These are phyloP conservation scores for Rheum nobile DNA, from an alignment of 148 eudicot species.

Conservation along the genomic window DNA sequence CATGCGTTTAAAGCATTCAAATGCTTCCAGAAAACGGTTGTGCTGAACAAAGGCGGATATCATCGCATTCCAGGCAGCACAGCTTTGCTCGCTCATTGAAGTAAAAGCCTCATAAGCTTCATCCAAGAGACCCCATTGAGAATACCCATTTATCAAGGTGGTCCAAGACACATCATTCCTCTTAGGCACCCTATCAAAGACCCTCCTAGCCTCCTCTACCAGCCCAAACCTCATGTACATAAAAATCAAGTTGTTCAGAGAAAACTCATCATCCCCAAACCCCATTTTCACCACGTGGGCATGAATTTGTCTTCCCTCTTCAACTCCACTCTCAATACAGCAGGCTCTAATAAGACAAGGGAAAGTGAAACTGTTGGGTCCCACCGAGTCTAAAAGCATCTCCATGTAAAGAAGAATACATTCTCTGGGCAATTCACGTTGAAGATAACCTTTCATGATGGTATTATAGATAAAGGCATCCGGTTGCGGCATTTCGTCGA, in stretches of 20 bases:
- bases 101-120: slow-evolving; percentile 39
- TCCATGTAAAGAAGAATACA: slow-evolving; percentile 35
- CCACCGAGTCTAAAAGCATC: slow-evolving; percentile 36
- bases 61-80: slow-evolving; percentile 68
- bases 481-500: slow-evolving; percentile 51
- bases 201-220: slow-evolving; percentile 31
- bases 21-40: slow-evolving; percentile 41
- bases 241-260: slow-evolving; percentile 57
- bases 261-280: slow-evolving; percentile 31
- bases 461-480: slow-evolving; percentile 66
- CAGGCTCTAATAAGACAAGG: slow-evolving; percentile 57
- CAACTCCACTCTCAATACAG: slow-evolving; percentile 21
- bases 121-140: slow-evolving; percentile 44
- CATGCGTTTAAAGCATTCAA: slow-evolving; percentile 50
- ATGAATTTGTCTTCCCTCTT: slow-evolving; percentile 51
- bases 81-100: slow-evolving; percentile 29
- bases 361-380: slow-evolving; percentile 52
- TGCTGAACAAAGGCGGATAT: slow-evolving; percentile 50
- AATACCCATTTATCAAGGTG: slow-evolving; percentile 64
- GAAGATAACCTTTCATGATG: slow-evolving; percentile 45
- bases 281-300: slow-evolving; percentile 53
- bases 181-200: slow-evolving; percentile 42
- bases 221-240: slow-evolving; percentile 59
- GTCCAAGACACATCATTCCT: slow-evolving; percentile 60
- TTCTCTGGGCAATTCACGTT: slow-evolving; percentile 15